These are phyloP conservation scores for Aspergillus baeticus DNA, from an alignment of 495 filamentous ascomycete genomes.

Conservation along the genomic window DNA sequence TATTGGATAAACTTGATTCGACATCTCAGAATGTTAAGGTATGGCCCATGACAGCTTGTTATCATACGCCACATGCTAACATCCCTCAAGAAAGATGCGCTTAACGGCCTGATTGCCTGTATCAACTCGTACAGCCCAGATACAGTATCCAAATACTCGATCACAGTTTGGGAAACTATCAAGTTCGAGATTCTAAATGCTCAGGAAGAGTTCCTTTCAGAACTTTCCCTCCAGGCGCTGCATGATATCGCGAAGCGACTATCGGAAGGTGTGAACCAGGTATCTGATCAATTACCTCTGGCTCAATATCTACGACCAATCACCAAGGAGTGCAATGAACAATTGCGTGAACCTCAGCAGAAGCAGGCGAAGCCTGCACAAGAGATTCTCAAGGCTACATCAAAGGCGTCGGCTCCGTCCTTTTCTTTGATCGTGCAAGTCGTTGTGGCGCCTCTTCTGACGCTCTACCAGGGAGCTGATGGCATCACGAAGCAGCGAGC, in stretches of 20 bases:
- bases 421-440: conserved; percentile 55
- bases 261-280: conserved; percentile 48
- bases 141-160: conserved; percentile 65
- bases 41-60: conserved; percentile 6
- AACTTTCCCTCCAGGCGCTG: conserved; percentile 56
- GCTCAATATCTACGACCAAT: conserved; percentile 63
- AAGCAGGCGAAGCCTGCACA: conserved; percentile 72
- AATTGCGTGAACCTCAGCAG: conserved; percentile 71
- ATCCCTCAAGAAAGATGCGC: conserved; percentile 59
- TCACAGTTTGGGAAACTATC: conserved; percentile 69
- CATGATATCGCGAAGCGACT: conserved; percentile 57
- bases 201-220: conserved; percentile 68
- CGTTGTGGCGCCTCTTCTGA: conserved; percentile 58
- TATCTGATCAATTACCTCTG: conserved; percentile 51
- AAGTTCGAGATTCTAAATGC: conserved; percentile 77
- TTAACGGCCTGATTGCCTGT: conserved; percentile 64
- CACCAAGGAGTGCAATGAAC: conserved; percentile 68
- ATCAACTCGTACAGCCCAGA: conserved; percentile 58
- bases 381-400: conserved; percentile 58
- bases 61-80: conserved; percentile 26
- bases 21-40: conserved; percentile 73
- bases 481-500: conserved; percentile 66
- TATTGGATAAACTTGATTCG: conserved; percentile 75
- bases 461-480: conserved; percentile 63
- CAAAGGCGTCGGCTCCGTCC: conserved; percentile 53